These are phyloP conservation scores for Kalaharituber pfeilii DNA, from an alignment of 2,329 filamentous ascomycete species.

Conservation along the genomic window DNA sequence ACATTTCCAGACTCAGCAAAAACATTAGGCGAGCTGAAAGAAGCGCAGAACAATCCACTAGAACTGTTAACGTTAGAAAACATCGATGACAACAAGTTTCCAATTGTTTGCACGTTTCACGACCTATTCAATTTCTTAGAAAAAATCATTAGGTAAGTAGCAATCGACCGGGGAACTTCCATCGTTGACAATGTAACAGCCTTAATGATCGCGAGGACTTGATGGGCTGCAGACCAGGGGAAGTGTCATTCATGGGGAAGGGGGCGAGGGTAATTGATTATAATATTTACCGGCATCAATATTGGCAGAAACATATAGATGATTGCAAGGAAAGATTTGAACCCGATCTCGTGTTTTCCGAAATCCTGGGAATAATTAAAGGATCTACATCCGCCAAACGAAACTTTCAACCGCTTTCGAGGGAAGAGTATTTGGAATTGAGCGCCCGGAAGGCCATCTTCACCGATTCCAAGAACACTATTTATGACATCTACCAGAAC, in stretches of 20 bases:
- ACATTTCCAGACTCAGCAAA: too few relatives aligned
- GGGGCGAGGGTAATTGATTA: background rate
- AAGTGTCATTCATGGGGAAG: too few relatives aligned
- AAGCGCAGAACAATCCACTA: background rate
- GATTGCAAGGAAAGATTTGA: constrained; percentile 13
- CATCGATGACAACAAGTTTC: constrained; percentile 13
- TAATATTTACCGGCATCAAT: background rate
- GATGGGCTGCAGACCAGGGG: too few relatives aligned
- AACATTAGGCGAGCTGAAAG: too few relatives aligned
- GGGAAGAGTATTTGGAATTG: background rate
- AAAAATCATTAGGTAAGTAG: background rate
- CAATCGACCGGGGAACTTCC: too few relatives aligned
- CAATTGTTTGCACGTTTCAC: constrained; percentile 23
- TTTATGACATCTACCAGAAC: background rate
- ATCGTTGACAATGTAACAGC: too few relatives aligned
- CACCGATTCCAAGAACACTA: background rate
- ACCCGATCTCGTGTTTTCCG: constrained; percentile 22
- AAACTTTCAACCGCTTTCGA: background rate
- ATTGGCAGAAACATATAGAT: constrained; percentile 16
- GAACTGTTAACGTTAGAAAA: background rate
- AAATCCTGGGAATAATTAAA: constrained; percentile 25
- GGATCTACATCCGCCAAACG: constrained; percentile 14
- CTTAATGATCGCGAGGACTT: background rate
- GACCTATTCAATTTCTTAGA: constrained; percentile 16
- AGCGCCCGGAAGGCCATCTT: background rate